phyloP scores from a whole-genome alignment of 441 rosid species.

The Pelargonium myrrhifolium region DNA sequence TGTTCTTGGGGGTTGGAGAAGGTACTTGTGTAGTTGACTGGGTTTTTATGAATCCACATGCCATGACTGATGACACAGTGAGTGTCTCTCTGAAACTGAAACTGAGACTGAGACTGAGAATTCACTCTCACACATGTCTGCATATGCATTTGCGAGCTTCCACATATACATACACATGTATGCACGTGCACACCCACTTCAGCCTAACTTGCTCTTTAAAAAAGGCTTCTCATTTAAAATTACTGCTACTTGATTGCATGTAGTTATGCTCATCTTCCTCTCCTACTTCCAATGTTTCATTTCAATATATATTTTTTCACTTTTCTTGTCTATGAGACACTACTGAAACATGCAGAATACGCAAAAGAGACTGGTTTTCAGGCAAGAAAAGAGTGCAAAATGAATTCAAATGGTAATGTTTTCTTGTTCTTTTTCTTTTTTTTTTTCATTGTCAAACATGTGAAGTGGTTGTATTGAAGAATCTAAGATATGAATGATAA shows the following conservation, averaged over 20 bases:
- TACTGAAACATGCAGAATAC: conserved; percentile 1
- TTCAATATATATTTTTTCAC: too few relatives aligned
- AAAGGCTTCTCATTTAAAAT: conserved; percentile 14
- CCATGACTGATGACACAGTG: conserved; percentile 11
- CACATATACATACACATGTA: conserved; percentile 66
- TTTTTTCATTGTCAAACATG: neutral
- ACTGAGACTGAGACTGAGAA: neutral
- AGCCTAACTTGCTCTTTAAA: conserved; percentile 29
- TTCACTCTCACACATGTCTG: conserved; percentile 62
- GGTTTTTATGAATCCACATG: conserved; percentile 46
- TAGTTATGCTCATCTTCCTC: conserved; percentile 16
- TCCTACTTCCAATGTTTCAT: conserved; percentile 24
- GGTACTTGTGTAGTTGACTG: conserved; percentile 28
- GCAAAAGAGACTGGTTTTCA: neutral
- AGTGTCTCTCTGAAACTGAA: conserved; percentile 13
- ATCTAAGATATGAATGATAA: neutral
- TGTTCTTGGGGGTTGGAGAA: conserved; percentile 18
- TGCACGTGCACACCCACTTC: conserved; percentile 81
- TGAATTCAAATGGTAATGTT: neutral
- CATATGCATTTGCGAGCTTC: conserved; percentile 42
- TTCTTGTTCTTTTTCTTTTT: too few relatives aligned
- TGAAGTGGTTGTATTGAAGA: neutral
- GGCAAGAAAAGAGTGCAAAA: neutral
- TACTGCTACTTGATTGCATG: conserved; percentile 8
- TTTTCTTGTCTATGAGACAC: too few relatives aligned